These are phyloP conservation scores for Colletotrichum sp. DNA, from an alignment of 2,329 filamentous ascomycete species.

Conservation along the genomic window DNA sequence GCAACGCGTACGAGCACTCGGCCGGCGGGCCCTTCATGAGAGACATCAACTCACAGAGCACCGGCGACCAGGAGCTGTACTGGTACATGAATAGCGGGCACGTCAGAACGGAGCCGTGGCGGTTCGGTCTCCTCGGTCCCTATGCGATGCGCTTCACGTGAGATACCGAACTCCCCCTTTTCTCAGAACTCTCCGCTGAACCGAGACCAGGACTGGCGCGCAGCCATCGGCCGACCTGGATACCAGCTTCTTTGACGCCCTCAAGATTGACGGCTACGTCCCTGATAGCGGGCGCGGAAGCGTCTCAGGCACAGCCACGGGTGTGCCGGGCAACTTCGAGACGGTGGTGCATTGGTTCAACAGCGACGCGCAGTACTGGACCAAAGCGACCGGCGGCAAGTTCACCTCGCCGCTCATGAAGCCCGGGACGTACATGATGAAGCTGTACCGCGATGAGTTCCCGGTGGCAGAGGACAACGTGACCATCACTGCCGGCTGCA, in stretches of 20 bases:
- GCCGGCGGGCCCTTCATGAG: constrained; percentile 63
- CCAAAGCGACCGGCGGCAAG: constrained; percentile 47
- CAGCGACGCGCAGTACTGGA: constrained; percentile 61
- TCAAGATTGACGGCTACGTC: constrained; percentile 59
- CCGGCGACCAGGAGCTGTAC: constrained; percentile 56
- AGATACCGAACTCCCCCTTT: background rate
- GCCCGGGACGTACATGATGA: constrained; percentile 64
- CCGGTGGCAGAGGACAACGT: constrained; percentile 52
- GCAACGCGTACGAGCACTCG: constrained; percentile 57
- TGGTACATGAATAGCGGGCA: constrained; percentile 68
- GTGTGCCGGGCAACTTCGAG: constrained; percentile 50
- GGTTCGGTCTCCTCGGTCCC: constrained; percentile 64
- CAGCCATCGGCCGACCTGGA: constrained; percentile 49
- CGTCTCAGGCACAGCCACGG: constrained; percentile 59
- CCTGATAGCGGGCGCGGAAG: constrained; percentile 52
- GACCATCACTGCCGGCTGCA: constrained; percentile 49
- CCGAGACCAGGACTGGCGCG: constrained; percentile 42
- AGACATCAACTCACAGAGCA: constrained; percentile 64
- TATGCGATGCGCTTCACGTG: constrained; percentile 61
- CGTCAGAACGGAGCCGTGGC: constrained; percentile 57
- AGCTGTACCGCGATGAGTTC: constrained; percentile 62
- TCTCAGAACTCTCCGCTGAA: background rate
- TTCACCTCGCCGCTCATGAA: constrained; percentile 66
- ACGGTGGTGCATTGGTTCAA: constrained; percentile 65
- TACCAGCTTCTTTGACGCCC: constrained; percentile 59